Evolutionary conservation across 1,139 yeast genomes (phyloP).

Genomic region (Debaryomyces robertsiae): DNA sequence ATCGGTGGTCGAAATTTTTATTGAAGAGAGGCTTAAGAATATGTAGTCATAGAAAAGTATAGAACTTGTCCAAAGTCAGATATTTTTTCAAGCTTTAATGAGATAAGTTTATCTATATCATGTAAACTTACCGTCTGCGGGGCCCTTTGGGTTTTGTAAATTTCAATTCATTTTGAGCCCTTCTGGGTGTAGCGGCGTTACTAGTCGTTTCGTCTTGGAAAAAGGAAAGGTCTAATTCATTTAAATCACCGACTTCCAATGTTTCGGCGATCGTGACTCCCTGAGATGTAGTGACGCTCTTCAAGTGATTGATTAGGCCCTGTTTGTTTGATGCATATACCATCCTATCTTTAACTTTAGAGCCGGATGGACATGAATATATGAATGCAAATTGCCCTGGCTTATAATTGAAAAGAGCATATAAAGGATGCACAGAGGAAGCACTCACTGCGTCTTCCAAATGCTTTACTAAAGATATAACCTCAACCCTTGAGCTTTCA

Average conservation of each 20-base stretch:
- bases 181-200: conserved; percentile 15
- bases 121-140: conserved; percentile 38
- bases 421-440: conserved; percentile 43
- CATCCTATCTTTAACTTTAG: conserved; percentile 91
- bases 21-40: conserved; percentile 21
- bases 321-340: conserved; percentile 82
- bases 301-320: conserved; percentile 60
- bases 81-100: not conserved
- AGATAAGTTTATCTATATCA: not conserved
- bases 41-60: too few relatives aligned
- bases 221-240: conserved; percentile 56
- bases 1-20: conserved; percentile 26
- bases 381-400: conserved; percentile 53
- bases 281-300: conserved; percentile 29
- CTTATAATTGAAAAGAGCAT: conserved; percentile 53
- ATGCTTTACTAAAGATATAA: conserved; percentile 24
- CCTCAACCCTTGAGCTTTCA: conserved; percentile 18
- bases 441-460: conserved; percentile 19
- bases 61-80: not conserved
- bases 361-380: conserved; percentile 87
- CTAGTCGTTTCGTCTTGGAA: conserved; percentile 23
- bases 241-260: conserved; percentile 69
- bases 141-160: conserved; percentile 63
- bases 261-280: conserved; percentile 35
- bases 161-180: conserved; percentile 27